Evolutionary conservation across 495 filamentous ascomycete genomes (phyloP).

Genomic region (Neurospora sp.): DNA sequence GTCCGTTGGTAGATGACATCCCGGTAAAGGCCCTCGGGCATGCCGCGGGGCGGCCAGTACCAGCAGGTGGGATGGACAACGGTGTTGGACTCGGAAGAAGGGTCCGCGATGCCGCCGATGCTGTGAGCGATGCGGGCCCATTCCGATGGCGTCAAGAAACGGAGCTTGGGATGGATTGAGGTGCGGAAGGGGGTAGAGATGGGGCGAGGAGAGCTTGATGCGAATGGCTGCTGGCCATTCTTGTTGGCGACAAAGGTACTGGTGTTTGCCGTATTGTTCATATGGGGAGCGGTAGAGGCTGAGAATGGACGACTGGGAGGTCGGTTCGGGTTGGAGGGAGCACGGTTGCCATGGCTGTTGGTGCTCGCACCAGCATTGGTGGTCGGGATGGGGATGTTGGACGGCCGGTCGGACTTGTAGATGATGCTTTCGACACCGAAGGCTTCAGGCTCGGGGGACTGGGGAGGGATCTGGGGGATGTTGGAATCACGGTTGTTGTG

Average conservation of each 20-base stretch:
- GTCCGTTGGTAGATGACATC: constrained; percentile 32
- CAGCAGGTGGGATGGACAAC: constrained; percentile 30
- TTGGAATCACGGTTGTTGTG: constrained; percentile 5
- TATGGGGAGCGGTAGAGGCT: neutral
- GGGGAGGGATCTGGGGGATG: constrained; percentile 3
- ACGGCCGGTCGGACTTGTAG: constrained; percentile 14
- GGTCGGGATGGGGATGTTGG: constrained; percentile 15
- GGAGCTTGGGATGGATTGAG: constrained; percentile 1
- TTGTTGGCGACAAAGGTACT: neutral
- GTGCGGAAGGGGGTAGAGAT: neutral
- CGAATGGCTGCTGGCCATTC: neutral
- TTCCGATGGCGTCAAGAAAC: constrained; percentile 29
- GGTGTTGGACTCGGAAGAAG: constrained; percentile 25
- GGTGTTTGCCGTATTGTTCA: neutral
- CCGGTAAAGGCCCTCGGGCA: constrained; percentile 33
- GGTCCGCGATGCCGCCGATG: constrained; percentile 32
- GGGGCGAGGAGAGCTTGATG: neutral
- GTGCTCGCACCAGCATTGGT: neutral
- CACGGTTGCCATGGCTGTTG: neutral
- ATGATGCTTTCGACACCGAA: constrained; percentile 13
- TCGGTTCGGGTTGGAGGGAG: neutral
- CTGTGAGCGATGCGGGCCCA: constrained; percentile 37
- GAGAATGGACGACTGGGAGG: neutral
- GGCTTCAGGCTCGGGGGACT: constrained; percentile 8
- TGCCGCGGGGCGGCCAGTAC: constrained; percentile 34